phyloP scores from a whole-genome alignment of 2,329 filamentous ascomycete genomes.

The Colletotrichum karsti region DNA sequence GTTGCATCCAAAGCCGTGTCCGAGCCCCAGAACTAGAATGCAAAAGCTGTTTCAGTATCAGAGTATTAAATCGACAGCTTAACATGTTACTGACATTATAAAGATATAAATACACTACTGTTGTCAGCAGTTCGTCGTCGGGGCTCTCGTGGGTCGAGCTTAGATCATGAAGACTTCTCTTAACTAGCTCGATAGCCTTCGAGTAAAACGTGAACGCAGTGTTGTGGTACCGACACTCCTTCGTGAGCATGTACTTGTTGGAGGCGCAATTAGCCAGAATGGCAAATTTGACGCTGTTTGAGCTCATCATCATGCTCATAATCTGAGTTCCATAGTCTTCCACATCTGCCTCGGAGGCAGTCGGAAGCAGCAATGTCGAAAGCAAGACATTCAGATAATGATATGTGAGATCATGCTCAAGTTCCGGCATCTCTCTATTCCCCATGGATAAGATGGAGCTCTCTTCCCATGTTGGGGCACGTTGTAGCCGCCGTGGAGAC shows the following conservation, averaged over 20 bases:
- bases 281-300: neutral
- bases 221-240: neutral
- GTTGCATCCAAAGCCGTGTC: neutral
- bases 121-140: neutral
- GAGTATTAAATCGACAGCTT: accelerated
- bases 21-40: neutral
- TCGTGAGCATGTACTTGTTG: neutral
- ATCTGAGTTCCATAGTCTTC: neutral
- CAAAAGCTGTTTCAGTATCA: neutral
- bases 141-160: neutral
- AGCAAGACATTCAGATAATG: neutral
- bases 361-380: neutral
- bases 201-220: neutral
- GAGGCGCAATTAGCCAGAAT: neutral
- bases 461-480: neutral
- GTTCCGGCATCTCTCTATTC: neutral
- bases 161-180: neutral
- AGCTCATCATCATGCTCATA: neutral
- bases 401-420: neutral
- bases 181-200: neutral
- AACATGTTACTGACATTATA: neutral
- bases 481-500: neutral
- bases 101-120: neutral
- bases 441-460: neutral
- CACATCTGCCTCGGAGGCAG: neutral